Evolutionary conservation across 495 filamentous ascomycete species (phyloP), one percentile per base, ranked within the genome.

Genomic region (Clavariopsis aquatica): DNA sequence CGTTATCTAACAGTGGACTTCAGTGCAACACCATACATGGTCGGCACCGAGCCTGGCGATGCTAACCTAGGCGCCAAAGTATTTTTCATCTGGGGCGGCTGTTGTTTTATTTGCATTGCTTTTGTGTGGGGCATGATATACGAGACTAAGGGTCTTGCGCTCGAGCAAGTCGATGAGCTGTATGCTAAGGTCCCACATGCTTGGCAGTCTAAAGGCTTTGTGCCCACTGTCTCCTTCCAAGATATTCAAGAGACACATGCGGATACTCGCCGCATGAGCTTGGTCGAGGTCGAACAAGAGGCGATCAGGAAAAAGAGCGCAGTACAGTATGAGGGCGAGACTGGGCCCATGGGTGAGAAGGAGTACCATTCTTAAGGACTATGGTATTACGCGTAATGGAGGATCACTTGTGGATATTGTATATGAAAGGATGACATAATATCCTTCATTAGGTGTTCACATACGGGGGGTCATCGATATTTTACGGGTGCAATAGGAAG

Each of bases 1-100:
- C 29, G 24, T 28, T 15, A 49, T 0, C 52, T 60, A 54, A 49
- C 27, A 59, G 26, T 28, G 7, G 15, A 6, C 19, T 46, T 49
- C 55, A 59, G 54, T 29, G 29, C 72, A 1, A 78, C 76, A 1
- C 75, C 76, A 12, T 78, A 78, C 57, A 54, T 78, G 31, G 74
- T 76, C 57, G 69, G 77, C 63, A 36, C 43, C 45, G 75, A 69
- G 22, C 69, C 72, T 27, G 70, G 69, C 49, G 57, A 77, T 53
- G 76, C 75, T 36, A 73, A 78, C 56, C 68, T 78, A 20, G 63
- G 70, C 49, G 60, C 66, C 46, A 75, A 74, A 61, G 74, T 78
- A 29, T 78, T 78, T 64, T 78, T 77, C 69, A 60, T 78, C 56
- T 78, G 74, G 74, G 73, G 72, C 46, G 65, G 60, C 26, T 70